Evolutionary conservation across 176 grass and related monocot species (phyloP).

Genomic region (Ampelocalamus luodianensis): DNA sequence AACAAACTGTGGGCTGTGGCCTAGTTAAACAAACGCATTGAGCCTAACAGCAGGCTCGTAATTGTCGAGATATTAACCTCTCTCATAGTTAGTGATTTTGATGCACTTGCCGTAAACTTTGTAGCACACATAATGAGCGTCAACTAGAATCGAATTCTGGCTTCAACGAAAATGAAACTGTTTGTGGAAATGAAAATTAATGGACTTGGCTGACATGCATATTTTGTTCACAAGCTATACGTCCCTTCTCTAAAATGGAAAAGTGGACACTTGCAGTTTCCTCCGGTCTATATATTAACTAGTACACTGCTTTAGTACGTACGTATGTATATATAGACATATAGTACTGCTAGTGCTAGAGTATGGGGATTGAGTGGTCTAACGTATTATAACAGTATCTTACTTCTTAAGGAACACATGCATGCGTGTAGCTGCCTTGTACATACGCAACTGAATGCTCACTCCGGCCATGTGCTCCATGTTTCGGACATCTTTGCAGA

Average conservation of each 20-base stretch:
- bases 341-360: neutral
- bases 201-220: neutral
- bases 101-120: no score
- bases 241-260: neutral
- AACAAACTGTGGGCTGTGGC: neutral
- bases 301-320: neutral
- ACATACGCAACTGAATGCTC: constrained; percentile 12
- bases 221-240: neutral
- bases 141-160: neutral
- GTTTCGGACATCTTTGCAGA: constrained; percentile 13
- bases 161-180: neutral
- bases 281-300: neutral
- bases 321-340: no score
- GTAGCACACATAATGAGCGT: neutral
- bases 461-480: constrained; percentile 35
- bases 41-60: neutral
- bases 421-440: constrained; percentile 10
- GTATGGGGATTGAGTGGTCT: neutral
- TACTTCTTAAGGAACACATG: constrained; percentile 47
- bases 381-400: constrained; percentile 17
- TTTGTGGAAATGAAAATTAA: neutral
- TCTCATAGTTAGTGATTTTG: neutral
- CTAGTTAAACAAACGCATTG: neutral
- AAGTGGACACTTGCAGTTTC: neutral
- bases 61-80: neutral